Base-by-base conservation (phyloP, 140 eudicot genomes). In the Artemisia princeps region DNA sequence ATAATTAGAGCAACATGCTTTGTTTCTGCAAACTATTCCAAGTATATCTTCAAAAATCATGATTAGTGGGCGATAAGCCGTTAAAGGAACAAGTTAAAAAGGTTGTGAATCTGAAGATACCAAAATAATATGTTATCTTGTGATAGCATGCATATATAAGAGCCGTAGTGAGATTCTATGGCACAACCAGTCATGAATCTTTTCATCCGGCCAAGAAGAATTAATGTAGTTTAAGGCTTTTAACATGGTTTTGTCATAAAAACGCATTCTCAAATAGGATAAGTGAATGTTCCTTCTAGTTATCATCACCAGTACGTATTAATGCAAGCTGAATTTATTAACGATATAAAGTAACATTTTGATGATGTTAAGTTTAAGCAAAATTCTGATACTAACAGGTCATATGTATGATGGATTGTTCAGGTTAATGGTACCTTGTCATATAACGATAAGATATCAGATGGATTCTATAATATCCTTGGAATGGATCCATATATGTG, bases 401-500 rank as follows among this genome's bases (percentile, higher is more conserved):
- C 42, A 33, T 30, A 30, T 33, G 42, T 13, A 48, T 22, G 14
- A 23, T 51, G 49, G 42, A 55, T 37, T 17, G 42, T 56, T 10
- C 95, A 92, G 98, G 96, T 83, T 49, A 92, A 71, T 66, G 98
- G 98, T 24, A 82, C 86, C 54, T 73, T 88, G 74, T 87, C 98
- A 26, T 92, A 92, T 60, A 71, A 75, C 53, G 98, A 92, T 73
- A 87, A 80, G 80, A 80, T 92, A 72, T 78, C 96, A 7, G 98
- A 92, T 64, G 98, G 98, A 23, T 92, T 92, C 73, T 92, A 92
- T 54, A 85, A 79, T 79, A 88, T 92, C 56, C 63, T 83, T 17
- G 98, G 98, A 65, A 87, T 92, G 95, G 83, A 92, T 77, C 98
- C 98, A 12, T 82, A 83, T 53, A 68, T 92, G 71, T 92, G 98